Evolutionary conservation across 768 basidiomycete species (phyloP).

Genomic region (Russula foetens): DNA sequence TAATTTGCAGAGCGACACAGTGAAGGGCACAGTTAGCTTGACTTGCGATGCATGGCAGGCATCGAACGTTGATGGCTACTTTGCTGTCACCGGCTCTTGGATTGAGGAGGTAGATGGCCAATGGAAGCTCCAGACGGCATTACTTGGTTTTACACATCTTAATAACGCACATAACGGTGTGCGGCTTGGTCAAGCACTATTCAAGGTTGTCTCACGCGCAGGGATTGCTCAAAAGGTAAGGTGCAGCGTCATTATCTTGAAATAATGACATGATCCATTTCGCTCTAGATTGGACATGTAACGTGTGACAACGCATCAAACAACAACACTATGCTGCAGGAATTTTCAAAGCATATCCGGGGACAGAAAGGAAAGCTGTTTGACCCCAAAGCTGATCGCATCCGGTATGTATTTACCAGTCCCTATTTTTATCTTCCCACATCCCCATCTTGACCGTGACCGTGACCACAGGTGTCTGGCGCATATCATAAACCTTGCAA

Average conservation of each 20-base stretch:
- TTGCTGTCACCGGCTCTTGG: conserved; percentile 35
- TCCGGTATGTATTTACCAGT: background rate
- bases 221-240: conserved; percentile 28
- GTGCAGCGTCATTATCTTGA: background rate
- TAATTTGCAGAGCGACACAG: conserved; percentile 14
- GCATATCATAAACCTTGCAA: conserved; percentile 30
- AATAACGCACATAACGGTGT: conserved; percentile 31
- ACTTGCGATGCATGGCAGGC: conserved; percentile 39
- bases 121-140: conserved; percentile 19
- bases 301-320: no score
- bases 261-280: background rate
- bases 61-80: conserved; percentile 31
- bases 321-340: background rate
- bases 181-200: conserved; percentile 33
- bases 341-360: background rate
- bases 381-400: background rate
- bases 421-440: background rate
- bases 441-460: no score
- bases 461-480: conserved; percentile 25
- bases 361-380: background rate
- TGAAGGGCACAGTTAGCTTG: conserved; percentile 24
- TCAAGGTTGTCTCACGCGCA: conserved; percentile 26
- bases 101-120: conserved; percentile 25
- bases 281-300: background rate
- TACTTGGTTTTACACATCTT: conserved; percentile 31